Base-by-base conservation (phyloP, 768 basidiomycete species). In the Astraeus odoratus region DNA sequence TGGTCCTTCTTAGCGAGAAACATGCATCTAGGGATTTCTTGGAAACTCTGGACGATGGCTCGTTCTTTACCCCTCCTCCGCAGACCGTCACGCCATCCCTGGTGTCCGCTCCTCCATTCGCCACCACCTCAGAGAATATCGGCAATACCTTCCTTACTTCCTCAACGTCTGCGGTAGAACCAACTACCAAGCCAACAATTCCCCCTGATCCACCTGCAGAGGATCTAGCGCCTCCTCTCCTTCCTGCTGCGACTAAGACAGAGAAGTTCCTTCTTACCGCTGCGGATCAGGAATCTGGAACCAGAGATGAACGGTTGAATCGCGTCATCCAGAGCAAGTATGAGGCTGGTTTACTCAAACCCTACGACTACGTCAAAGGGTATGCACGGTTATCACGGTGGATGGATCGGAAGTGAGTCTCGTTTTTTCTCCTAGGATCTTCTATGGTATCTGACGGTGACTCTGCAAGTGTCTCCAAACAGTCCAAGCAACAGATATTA, bases 311-410 rank as follows among this genome's bases (percentile, higher is more conserved):
- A 53, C 80, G 94, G 1, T 67, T 98, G 41, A 88, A 84, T 53
- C 76, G 87, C 47, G 95, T 97, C 52, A 98, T 97, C 53, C 78
- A 86, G 53, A 91, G 88, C 57, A 98, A 97, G 66, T 97, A 96
- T 65, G 94, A 98, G 58, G 95, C 95, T 2, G 95, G 94, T 0
- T 64, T 98, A 34, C 67, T 97, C 52, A 93, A 90, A 58, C 95
- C 95, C 3, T 96, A 95, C 57, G 94, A 97, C 65, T 96, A 97
- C 54, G 91, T 93, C 40, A 93, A 93, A 57, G 95, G 95, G 0
- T 98, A 97, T 56, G 86, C 90, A 12, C 72, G 94, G 48, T 66
- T 97, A 51, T 87, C 83, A 44, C 76, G 87, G 45, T 97, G 93
- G 93, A 95, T 97, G 90, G 91, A 93, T 53, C 71, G 82, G 60